Evolutionary conservation across 257 asterid species (phyloP).

Genomic region (Penstemon eatonii): DNA sequence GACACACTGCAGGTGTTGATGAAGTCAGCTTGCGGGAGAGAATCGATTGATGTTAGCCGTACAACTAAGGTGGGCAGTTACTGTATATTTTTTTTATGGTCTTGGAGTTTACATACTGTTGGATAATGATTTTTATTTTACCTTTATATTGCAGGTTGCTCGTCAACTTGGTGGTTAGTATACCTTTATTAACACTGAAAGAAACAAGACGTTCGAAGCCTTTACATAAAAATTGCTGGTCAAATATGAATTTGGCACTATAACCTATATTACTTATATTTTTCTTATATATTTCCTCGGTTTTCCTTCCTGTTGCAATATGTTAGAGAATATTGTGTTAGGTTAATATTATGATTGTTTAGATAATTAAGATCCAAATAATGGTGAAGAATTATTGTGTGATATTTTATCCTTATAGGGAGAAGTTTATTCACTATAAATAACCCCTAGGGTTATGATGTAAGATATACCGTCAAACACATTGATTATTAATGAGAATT

Average conservation of each 20-base stretch:
- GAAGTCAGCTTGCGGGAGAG: constrained; percentile 20
- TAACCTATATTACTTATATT: constrained; percentile 8
- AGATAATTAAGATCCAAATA: too few relatives aligned
- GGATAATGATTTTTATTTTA: constrained; percentile 19
- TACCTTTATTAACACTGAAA: constrained; percentile 10
- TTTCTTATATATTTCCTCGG: not conserved
- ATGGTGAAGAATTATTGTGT: too few relatives aligned
- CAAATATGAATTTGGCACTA: not conserved
- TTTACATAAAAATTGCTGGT: constrained; percentile 3
- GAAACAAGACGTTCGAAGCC: constrained; percentile 16
- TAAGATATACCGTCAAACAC: too few relatives aligned
- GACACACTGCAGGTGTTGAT: constrained; percentile 21
- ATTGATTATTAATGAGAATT: too few relatives aligned
- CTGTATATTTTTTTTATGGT: constrained; percentile 7
- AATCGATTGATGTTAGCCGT: constrained; percentile 12
- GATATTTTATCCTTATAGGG: too few relatives aligned
- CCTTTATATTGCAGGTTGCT: constrained; percentile 46
- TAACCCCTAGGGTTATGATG: too few relatives aligned
- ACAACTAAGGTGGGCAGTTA: constrained; percentile 19
- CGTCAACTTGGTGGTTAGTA: constrained; percentile 55
- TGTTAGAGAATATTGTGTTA: not conserved
- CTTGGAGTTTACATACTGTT: constrained; percentile 14
- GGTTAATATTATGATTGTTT: too few relatives aligned
- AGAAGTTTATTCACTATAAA: too few relatives aligned
- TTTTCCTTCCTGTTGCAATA: not conserved